Evolutionary conservation across 2,329 filamentous ascomycete species (phyloP), one percentile per base, ranked within the genome.

Genomic region (Ciborinia camelliae): DNA sequence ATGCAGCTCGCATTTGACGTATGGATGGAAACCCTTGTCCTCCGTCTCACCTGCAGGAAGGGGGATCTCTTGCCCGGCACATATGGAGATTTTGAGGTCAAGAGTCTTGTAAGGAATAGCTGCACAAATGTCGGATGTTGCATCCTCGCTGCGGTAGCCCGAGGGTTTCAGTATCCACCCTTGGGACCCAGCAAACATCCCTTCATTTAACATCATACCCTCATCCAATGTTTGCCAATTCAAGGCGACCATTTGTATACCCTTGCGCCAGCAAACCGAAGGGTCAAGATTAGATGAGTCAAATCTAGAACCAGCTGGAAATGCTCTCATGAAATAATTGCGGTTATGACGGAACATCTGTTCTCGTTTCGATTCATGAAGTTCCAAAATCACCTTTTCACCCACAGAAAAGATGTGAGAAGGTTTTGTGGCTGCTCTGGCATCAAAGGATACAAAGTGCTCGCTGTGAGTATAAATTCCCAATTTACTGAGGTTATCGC

Each of bases 131-230:
- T 74, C 72, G 32, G 80, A 51, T 28, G 48, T 54, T 39, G n/a
- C 55, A 51, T 65, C 63, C 41, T 54, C 57, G 35, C 63, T 81
- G 66, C 86, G 88, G 75, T 92, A 95, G 20, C 89, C 89, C 39
- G 82, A 75, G 0, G 93, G 92, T 77, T 97, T 97, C 67, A 95
- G 81, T 2, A 93, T 86, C 90, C 91, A 97, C 48, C 94, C 93
- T 50, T 85, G 80, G 59, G 90, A 89, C 12, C 87, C 90, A 1
- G 86, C 84, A 76, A 97, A 97, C 91, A 96, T 95, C 71, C 86
- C 93, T 73, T 95, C 88, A 74, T 97, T 97, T 18, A 97, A 83
- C 94, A 97, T 97, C 88, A 96, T 96, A 39, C 91, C 92, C 71
- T 91, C 89, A 73, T 97, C 92, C 76, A 90, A 88, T 67, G 88